Base-by-base conservation (phyloP, 495 filamentous ascomycete species). In the Coniosporium apollinis region DNA sequence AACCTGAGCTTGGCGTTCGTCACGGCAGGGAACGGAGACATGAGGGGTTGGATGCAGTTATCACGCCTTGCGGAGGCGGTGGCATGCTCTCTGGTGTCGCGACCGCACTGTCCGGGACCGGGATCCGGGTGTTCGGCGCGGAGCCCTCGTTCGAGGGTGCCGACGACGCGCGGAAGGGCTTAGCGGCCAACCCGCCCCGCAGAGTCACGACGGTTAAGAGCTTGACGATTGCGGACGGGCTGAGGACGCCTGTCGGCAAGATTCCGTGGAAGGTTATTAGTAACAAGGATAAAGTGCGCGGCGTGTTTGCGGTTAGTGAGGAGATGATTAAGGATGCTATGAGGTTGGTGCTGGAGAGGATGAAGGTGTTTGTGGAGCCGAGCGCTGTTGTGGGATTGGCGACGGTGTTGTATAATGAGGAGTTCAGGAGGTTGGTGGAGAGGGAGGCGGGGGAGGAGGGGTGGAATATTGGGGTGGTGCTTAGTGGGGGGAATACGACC, bases 341-440 rank as follows among this genome's bases (percentile, higher is more conserved):
- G 70, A 57, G 62, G 41, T 51, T 94, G 47, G 79, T 87, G 20
- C 53, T 87, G 49, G 87, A 97, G 66, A 58, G 86, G 39, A 74
- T 93, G 69, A 96, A 96, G 71, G 59, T 92, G 28, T 69, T 94
- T 28, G 70, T 94, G 17, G 89, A 97, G 62, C 89, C 89, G 31
- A 86, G 80, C 54, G 70, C 86, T 2, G 83, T 77, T 2, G 86
- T 97, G 15, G 74, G 75, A 10, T 55, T 97, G 44, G 89, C 89
- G 3, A 78, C 79, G 4, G 76, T 73, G 38, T 54, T 97, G 47
- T 94, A 69, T 46, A 74, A 89, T 52, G 83, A 92, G 52, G 80
- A 82, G 18, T 94, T 93, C 47, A 62, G 82, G 42, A 54, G 48
- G 15, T 43, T 73, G 50, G 79, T 83, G 22, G 74, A 84, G 56